Evolutionary conservation across 106 monocot species (phyloP).

Genomic region (Dioscorea zingiberensis): DNA sequence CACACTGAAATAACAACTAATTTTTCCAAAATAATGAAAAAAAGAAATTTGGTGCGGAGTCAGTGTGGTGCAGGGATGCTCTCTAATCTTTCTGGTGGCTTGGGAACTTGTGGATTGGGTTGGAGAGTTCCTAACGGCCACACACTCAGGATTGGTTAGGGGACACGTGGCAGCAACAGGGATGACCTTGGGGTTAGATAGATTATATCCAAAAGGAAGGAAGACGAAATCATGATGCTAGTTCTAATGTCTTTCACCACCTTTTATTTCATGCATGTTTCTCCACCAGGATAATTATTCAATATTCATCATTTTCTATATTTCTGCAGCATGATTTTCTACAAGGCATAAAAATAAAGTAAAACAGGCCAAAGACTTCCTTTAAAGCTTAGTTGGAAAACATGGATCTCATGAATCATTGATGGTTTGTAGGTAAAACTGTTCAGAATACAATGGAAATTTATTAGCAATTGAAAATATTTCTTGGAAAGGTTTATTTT

Average conservation of each 20-base stretch:
- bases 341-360: no score
- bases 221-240: no score
- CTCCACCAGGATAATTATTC: neutral
- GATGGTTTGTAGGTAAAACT: no score
- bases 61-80: neutral
- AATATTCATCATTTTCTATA: neutral
- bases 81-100: neutral
- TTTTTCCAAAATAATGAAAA: no score
- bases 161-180: constrained; percentile 13
- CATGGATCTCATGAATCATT: no score
- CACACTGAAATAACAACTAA: neutral
- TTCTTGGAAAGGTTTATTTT: no score
- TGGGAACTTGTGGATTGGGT: constrained; percentile 13
- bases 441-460: no score
- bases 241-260: neutral
- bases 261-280: neutral
- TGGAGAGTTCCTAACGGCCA: constrained; percentile 9
- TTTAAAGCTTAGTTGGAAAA: no score
- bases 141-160: constrained; percentile 25
- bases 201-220: neutral
- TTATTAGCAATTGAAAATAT: no score
- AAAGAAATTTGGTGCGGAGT: no score
- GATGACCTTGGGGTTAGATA: neutral
- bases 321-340: no score
- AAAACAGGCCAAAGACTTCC: no score